Conservation (phyloP, 805 yeast species). For the Hanseniaspora lindneri region DNA sequence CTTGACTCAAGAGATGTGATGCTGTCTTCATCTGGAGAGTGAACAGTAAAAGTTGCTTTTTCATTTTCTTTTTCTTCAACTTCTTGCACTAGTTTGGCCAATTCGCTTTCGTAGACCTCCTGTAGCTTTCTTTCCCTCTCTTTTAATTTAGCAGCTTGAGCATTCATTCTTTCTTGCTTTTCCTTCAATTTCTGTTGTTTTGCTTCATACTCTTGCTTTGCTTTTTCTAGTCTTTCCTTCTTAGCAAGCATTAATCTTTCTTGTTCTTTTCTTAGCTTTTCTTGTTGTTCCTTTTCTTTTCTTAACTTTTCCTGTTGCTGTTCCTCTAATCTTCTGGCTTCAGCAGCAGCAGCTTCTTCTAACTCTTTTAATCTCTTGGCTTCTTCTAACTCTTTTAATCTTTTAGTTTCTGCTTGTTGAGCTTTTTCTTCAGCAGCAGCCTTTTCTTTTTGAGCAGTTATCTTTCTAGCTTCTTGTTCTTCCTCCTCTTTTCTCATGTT, state of each 20-base stretch:
- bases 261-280: background rate
- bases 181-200: conserved; percentile 4
- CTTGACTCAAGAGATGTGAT: background rate
- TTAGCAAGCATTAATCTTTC: conserved; percentile 1
- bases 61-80: background rate
- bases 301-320: background rate
- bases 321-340: background rate
- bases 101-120: background rate
- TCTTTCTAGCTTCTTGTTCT: background rate
- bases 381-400: too few species aligned
- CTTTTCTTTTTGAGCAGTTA: background rate
- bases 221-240: conserved; percentile 8
- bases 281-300: background rate
- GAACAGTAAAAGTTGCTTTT: background rate
- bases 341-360: background rate
- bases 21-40: background rate
- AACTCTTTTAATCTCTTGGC: background rate
- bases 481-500: background rate
- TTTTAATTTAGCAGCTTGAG: conserved; percentile 10
- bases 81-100: conserved; percentile 1
- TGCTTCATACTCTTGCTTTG: conserved; percentile 5
- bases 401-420: background rate
- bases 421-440: background rate
- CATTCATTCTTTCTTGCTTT: conserved; percentile 14
- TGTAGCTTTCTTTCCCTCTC: conserved; percentile 4